These are phyloP conservation scores for Onygenales sp. DNA, from an alignment of 2,329 filamentous ascomycete species.

Conservation along the genomic window DNA sequence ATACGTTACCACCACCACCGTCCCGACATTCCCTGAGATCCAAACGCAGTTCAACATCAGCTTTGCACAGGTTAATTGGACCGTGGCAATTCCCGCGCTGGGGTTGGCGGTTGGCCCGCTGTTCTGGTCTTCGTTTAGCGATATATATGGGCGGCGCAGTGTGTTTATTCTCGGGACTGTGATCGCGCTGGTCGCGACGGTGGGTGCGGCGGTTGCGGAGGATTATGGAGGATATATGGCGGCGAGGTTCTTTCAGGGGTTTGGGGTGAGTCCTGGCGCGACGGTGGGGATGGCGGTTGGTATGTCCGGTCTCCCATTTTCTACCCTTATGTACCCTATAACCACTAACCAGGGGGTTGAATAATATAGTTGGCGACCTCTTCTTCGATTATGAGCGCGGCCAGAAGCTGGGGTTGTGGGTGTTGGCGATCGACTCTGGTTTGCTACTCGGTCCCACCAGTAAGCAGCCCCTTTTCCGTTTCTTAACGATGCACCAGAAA, in stretches of 20 bases:
- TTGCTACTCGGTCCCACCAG: constrained; percentile 40
- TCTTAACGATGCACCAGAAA: not conserved
- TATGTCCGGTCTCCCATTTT: constrained; percentile 5
- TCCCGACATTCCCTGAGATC: constrained; percentile 44
- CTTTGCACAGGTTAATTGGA: constrained; percentile 45
- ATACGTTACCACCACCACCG: constrained; percentile 48
- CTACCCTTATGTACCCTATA: not conserved
- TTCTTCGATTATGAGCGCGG: constrained; percentile 50
- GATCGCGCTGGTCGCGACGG: constrained; percentile 34
- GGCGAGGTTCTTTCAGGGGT: constrained; percentile 50
- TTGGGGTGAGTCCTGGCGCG: constrained; percentile 45
- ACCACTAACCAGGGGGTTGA: not conserved
- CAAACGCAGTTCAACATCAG: constrained; percentile 38
- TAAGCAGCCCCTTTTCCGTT: constrained; percentile 16
- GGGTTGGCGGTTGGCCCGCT: constrained; percentile 45
- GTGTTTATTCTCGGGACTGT: constrained; percentile 39
- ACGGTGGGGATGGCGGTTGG: constrained; percentile 46
- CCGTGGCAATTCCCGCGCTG: constrained; percentile 43
- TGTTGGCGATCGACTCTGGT: constrained; percentile 46
- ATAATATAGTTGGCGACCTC: constrained; percentile 38
- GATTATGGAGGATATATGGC: constrained; percentile 45
- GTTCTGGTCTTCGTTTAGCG: constrained; percentile 40
- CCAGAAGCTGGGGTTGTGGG: constrained; percentile 48
- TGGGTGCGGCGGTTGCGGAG: constrained; percentile 32
- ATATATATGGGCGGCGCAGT: constrained; percentile 44